A percentile compares a stretch with the other conserved stretches of the same genome.
Conservation (phyloP, 164 flowering plant species). For the Nelumbo lutea region DNA sequence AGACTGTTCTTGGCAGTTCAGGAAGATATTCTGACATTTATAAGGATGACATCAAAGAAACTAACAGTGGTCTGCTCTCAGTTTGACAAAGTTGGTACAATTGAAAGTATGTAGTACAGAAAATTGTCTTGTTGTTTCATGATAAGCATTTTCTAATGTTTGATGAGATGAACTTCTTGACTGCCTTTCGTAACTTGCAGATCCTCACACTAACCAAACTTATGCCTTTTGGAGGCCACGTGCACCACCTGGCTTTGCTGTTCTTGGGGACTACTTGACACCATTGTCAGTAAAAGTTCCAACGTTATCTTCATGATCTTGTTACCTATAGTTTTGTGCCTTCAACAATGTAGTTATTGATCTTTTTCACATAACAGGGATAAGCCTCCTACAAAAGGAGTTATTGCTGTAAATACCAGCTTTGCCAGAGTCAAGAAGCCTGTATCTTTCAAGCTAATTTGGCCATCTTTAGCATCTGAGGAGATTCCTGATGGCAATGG, state of each 20-base stretch:
- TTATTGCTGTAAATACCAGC: conserved; percentile 74
- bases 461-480: conserved; percentile 41
- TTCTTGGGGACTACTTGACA: conserved; percentile 91
- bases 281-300: conserved; percentile 63
- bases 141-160: not conserved
- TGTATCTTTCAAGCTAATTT: conserved; percentile 61
- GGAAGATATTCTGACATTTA: conserved; percentile 82
- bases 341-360: conserved; percentile 2
- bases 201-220: conserved; percentile 44
- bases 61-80: conserved; percentile 72
- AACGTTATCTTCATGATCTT: not conserved
- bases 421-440: conserved; percentile 78
- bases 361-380: conserved; percentile 45
- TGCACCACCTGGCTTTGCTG: conserved; percentile 93
- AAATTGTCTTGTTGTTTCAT: not conserved
- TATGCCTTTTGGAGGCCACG: conserved; percentile 92
- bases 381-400: conserved; percentile 93
- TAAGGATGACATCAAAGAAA: conserved; percentile 76
- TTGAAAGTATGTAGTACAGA: conserved; percentile 44
- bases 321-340: not conserved
- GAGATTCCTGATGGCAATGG: conserved; percentile 15
- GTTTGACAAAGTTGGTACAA: conserved; percentile 80
- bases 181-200: conserved; percentile 36
- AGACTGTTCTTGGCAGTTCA: conserved; percentile 88
- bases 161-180: conserved; percentile 2